phyloP scores from a whole-genome alignment of 2,329 filamentous ascomycete genomes.

The Chaetomium strumarium region DNA sequence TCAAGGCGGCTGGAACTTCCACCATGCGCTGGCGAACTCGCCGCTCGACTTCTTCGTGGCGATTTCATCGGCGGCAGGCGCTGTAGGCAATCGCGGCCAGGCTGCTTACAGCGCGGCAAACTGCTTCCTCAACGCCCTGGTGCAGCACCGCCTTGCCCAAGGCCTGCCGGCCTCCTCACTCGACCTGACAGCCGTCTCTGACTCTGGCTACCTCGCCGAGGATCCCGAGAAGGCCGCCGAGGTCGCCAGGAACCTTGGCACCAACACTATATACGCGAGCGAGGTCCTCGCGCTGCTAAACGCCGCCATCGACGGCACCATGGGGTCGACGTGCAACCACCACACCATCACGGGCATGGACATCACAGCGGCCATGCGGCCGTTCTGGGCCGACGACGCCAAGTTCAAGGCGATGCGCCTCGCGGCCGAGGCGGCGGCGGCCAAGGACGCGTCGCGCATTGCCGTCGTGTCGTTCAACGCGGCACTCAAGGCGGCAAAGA shows the following conservation, averaged over 20 bases:
- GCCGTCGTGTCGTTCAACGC: conserved; percentile 22
- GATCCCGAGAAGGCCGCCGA: conserved; percentile 41
- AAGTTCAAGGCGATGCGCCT: conserved; percentile 21
- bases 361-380: conserved; percentile 20
- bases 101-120: conserved; percentile 32
- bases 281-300: conserved; percentile 51
- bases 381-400: conserved; percentile 24
- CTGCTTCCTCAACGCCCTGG: conserved; percentile 36
- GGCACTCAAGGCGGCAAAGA: conserved; percentile 27
- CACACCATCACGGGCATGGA: conserved; percentile 30
- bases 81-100: conserved; percentile 25
- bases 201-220: conserved; percentile 45
- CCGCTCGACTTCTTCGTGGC: conserved; percentile 24
- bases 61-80: conserved; percentile 39
- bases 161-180: conserved; percentile 38
- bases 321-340: conserved; percentile 13
- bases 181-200: conserved; percentile 47
- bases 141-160: conserved; percentile 28
- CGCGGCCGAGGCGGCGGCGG: conserved; percentile 23
- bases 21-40: neutral
- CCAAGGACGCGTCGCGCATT: conserved; percentile 15
- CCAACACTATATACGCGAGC: conserved; percentile 40
- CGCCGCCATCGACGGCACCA: conserved; percentile 26
- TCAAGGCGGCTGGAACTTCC: conserved; percentile 10
- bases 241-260: conserved; percentile 38